These are phyloP conservation scores for Calonectria honghensis DNA, from an alignment of 2,329 filamentous ascomycete species.

Conservation along the genomic window DNA sequence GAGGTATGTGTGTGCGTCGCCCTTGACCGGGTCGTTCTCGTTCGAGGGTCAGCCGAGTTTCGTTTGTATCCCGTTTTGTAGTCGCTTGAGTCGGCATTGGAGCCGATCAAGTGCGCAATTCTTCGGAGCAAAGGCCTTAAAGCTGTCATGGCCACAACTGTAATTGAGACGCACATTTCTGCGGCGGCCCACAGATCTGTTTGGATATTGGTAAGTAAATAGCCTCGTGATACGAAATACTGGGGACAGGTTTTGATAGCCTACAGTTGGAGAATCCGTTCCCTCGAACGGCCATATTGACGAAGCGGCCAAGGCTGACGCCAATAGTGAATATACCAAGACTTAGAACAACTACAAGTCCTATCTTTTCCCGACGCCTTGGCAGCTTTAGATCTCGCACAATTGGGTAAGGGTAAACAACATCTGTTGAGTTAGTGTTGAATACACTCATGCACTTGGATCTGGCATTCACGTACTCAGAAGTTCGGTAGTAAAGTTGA, in stretches of 20 bases:
- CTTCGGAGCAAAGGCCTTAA: constrained; percentile 41
- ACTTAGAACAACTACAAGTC: constrained; percentile 44
- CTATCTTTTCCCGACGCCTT: constrained; percentile 48
- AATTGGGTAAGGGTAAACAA: constrained; percentile 49
- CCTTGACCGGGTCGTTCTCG: neutral
- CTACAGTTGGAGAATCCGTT: constrained; percentile 44
- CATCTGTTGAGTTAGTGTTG: constrained; percentile 33
- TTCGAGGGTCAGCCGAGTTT: constrained; percentile 9
- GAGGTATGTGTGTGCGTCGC: neutral
- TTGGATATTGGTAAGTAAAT: neutral
- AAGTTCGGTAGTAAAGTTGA: constrained; percentile 51
- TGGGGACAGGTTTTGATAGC: neutral
- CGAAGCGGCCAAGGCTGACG: constrained; percentile 50
- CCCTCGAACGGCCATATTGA: constrained; percentile 39
- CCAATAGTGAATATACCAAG: constrained; percentile 49
- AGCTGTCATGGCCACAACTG: constrained; percentile 42
- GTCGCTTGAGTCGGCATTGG: constrained; percentile 19
- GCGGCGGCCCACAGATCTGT: constrained; percentile 45
- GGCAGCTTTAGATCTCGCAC: constrained; percentile 44
- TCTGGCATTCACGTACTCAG: constrained; percentile 41
- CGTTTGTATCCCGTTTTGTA: constrained; percentile 17
- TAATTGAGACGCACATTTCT: constrained; percentile 46
- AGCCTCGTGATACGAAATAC: neutral
- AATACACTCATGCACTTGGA: neutral
- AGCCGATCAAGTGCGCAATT: constrained; percentile 33